A percentile compares a stretch with the other conserved stretches of the same genome.
phyloP scores from a whole-genome alignment of 2,329 filamentous ascomycete species.

The Colletotrichum magnum region DNA sequence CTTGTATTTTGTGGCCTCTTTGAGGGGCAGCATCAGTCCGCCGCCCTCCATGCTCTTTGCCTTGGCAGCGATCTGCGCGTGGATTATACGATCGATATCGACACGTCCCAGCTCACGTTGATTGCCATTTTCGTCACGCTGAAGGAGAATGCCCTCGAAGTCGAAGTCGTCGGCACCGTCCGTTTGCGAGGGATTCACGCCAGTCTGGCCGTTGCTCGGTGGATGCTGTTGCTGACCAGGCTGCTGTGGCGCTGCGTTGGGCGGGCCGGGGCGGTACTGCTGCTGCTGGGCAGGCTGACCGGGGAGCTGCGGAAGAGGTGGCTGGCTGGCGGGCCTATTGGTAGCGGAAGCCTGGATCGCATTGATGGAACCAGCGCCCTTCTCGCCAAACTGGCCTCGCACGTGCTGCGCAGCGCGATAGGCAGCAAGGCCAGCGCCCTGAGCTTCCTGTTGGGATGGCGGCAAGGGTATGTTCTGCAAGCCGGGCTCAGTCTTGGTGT shows the following conservation, averaged over 20 bases:
- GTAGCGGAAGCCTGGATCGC: constrained; percentile 66
- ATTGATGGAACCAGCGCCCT: constrained; percentile 77
- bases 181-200: constrained; percentile 64
- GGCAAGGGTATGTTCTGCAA: constrained; percentile 43
- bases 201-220: constrained; percentile 43
- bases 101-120: constrained; percentile 69
- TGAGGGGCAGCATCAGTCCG: constrained; percentile 81
- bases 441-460: constrained; percentile 45
- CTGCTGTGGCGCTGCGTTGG: constrained; percentile 41
- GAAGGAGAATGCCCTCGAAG: constrained; percentile 72
- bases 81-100: constrained; percentile 79
- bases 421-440: constrained; percentile 57
- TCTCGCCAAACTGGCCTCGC: constrained; percentile 71
- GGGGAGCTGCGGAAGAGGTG: constrained; percentile 49
- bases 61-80: constrained; percentile 75
- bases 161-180: constrained; percentile 77
- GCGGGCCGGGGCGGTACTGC: constrained; percentile 42
- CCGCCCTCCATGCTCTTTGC: constrained; percentile 81
- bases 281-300: constrained; percentile 46
- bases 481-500: constrained; percentile 64
- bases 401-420: constrained; percentile 70
- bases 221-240: constrained; percentile 49
- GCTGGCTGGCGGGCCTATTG: constrained; percentile 47
- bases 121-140: constrained; percentile 67
- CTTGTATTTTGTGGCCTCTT: constrained; percentile 63